These are phyloP conservation scores for Lentinula lateritia DNA, from an alignment of 768 basidiomycete genomes.

Conservation along the genomic window DNA sequence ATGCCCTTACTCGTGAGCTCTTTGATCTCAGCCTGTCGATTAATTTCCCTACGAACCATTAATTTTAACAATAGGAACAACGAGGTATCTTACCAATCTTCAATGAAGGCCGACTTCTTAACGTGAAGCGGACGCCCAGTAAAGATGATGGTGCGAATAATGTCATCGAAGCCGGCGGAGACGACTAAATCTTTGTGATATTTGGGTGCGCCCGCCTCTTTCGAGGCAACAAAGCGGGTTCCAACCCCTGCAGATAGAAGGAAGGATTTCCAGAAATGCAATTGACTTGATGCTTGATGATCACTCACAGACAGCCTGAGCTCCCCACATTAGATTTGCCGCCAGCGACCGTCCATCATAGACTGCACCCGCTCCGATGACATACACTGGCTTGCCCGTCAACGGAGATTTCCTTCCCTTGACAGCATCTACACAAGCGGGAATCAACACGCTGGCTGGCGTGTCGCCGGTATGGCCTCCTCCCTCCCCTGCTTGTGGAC, in stretches of 20 bases:
- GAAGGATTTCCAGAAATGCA: not conserved
- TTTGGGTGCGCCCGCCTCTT: slow-evolving; percentile 78
- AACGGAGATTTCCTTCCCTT: slow-evolving; percentile 73
- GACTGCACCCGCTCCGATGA: slow-evolving; percentile 89
- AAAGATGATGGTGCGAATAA: slow-evolving; percentile 80
- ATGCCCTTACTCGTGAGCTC: slow-evolving; percentile 80
- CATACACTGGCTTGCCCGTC: slow-evolving; percentile 79
- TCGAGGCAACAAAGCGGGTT: slow-evolving; percentile 80
- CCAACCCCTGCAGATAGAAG: slow-evolving; percentile 55
- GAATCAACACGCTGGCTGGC: slow-evolving; percentile 76
- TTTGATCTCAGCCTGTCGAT: slow-evolving; percentile 66
- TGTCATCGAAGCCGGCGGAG: slow-evolving; percentile 71
- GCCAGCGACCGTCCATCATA: slow-evolving; percentile 86
- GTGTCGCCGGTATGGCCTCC: slow-evolving; percentile 69
- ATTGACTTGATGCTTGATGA: slow-evolving; percentile 16
- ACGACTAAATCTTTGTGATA: slow-evolving; percentile 78
- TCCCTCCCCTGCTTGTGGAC: slow-evolving; percentile 91
- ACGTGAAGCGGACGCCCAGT: slow-evolving; percentile 89
- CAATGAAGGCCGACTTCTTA: slow-evolving; percentile 76
- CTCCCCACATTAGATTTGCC: slow-evolving; percentile 86
- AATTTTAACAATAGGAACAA: not conserved
- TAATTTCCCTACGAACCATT: slow-evolving; percentile 9
- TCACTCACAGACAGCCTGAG: slow-evolving; percentile 76
- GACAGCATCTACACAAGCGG: slow-evolving; percentile 82
- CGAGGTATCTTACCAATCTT: slow-evolving; percentile 54